These are phyloP conservation scores for Hondaea fermentalgiana DNA, from an alignment of 108 stramenopile genomes.

Conservation along the genomic window DNA sequence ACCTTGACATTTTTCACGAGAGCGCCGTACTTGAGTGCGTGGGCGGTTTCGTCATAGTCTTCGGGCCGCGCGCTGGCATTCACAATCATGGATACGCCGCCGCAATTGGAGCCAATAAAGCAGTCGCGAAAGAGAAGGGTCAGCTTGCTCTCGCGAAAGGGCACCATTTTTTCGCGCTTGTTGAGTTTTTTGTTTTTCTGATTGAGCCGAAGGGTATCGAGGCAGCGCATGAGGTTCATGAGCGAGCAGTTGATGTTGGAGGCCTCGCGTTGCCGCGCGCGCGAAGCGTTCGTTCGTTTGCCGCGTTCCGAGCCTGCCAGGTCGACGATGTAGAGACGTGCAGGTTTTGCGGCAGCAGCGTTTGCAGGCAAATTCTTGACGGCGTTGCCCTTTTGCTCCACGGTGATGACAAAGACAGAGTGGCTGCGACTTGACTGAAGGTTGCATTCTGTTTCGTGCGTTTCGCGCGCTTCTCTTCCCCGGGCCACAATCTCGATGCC, in stretches of 20 bases:
- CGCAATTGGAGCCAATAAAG: constrained; percentile 44
- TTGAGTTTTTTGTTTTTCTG: constrained; percentile 19
- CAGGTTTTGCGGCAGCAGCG: not conserved
- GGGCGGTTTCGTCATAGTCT: constrained; percentile 87
- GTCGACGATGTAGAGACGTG: constrained; percentile 80
- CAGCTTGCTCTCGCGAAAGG: constrained; percentile 91
- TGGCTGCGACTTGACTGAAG: constrained; percentile 79
- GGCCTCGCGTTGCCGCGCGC: constrained; percentile 84
- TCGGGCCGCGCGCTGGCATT: constrained; percentile 71
- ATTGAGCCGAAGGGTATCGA: constrained; percentile 70
- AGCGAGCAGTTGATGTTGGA: constrained; percentile 82
- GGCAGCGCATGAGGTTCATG: constrained; percentile 92
- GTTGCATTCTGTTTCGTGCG: constrained; percentile 73
- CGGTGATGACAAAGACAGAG: constrained; percentile 50
- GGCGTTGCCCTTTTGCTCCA: not conserved
- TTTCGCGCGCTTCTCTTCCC: constrained; percentile 21
- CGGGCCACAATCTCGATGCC: constrained; percentile 28
- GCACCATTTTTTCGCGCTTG: constrained; percentile 50
- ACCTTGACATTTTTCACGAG: constrained; percentile 56
- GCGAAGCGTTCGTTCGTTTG: constrained; percentile 63
- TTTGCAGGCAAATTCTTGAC: not conserved
- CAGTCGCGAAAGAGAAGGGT: constrained; percentile 90
- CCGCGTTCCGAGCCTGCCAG: constrained; percentile 89
- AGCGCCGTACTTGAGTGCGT: constrained; percentile 71
- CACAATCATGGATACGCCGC: constrained; percentile 74